Evolutionary conservation across 1,139 yeast species (phyloP).

Genomic region (Barnettozyma hawaiiensis): DNA sequence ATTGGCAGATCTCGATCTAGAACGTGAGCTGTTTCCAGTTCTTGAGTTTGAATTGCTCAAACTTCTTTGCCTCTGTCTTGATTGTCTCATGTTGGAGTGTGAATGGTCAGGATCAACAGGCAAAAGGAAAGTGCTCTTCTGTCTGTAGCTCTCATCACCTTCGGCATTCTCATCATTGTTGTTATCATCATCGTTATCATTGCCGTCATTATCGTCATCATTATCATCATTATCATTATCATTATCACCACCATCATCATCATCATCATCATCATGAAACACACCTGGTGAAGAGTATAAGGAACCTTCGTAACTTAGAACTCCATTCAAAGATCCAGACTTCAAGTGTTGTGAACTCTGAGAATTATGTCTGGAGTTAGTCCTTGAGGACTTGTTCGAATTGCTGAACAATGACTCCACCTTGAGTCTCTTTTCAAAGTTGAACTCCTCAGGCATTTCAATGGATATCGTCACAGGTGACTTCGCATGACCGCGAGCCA

Average conservation of each 20-base stretch:
- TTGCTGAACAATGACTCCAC: conserved; percentile 21
- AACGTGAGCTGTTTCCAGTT: conserved; percentile 17
- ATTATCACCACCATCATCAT: conserved; percentile 4
- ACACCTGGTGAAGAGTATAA: not conserved
- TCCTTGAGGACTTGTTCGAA: conserved; percentile 21
- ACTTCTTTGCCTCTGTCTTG: conserved; percentile 22
- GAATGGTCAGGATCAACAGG: conserved; percentile 16
- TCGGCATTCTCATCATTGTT: not conserved
- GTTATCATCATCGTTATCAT: conserved; percentile 5
- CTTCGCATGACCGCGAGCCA: not conserved
- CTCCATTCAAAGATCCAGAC: conserved; percentile 17
- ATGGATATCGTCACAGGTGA: conserved; percentile 21
- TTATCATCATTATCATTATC: not conserved
- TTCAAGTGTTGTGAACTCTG: conserved; percentile 15
- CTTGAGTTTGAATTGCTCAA: conserved; percentile 20
- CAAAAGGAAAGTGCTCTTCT: conserved; percentile 8
- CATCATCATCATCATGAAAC: not conserved
- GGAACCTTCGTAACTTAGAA: conserved; percentile 4
- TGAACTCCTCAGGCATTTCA: conserved; percentile 14
- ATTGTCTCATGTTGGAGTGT: conserved; percentile 21
- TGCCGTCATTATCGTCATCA: not conserved
- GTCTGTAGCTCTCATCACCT: not conserved
- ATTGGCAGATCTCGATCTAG: conserved; percentile 8
- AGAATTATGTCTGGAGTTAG: conserved; percentile 20
- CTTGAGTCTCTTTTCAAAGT: conserved; percentile 15